Evolutionary conservation across 331 rosid species (phyloP).

Genomic region (Acacia concinna): DNA sequence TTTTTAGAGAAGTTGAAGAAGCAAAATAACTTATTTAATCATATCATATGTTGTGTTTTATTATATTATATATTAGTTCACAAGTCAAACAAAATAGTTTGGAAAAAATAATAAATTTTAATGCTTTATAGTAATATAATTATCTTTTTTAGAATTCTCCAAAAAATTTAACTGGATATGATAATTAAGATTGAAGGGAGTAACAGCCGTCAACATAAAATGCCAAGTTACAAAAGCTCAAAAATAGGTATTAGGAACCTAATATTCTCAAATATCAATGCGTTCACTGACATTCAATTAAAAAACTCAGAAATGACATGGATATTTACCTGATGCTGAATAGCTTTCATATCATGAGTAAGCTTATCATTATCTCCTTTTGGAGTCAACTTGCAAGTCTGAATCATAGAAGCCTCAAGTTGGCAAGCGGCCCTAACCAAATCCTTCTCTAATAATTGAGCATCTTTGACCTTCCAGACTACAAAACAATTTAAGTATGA

Average conservation of each 20-base stretch:
- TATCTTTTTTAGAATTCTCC: no score
- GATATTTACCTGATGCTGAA: conserved; percentile 76
- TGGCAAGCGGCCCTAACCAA: conserved; percentile 98
- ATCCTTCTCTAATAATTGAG: conserved; percentile 77
- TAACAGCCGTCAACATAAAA: background rate
- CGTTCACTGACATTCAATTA: conserved; percentile 2
- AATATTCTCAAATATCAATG: conserved; percentile 9
- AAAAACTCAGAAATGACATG: conserved; percentile 17
- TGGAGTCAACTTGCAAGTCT: conserved; percentile 81
- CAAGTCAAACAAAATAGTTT: no score
- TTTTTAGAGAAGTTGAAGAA: no score
- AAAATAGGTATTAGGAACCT: background rate
- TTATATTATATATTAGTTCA: no score
- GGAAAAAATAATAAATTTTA: no score
- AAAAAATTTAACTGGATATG: no score
- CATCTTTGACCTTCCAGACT: conserved; percentile 93
- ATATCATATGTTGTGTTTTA: no score
- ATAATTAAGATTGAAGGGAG: no score
- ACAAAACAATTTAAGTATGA: conserved; percentile 88
- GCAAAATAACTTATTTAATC: no score
- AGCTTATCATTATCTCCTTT: conserved; percentile 58
- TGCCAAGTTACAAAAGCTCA: background rate
- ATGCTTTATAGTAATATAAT: no score
- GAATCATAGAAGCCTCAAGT: conserved; percentile 94
- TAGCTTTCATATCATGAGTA: conserved; percentile 93